These are phyloP conservation scores for Alternaria brassicae DNA, from an alignment of 2,329 filamentous ascomycete genomes.

Conservation along the genomic window DNA sequence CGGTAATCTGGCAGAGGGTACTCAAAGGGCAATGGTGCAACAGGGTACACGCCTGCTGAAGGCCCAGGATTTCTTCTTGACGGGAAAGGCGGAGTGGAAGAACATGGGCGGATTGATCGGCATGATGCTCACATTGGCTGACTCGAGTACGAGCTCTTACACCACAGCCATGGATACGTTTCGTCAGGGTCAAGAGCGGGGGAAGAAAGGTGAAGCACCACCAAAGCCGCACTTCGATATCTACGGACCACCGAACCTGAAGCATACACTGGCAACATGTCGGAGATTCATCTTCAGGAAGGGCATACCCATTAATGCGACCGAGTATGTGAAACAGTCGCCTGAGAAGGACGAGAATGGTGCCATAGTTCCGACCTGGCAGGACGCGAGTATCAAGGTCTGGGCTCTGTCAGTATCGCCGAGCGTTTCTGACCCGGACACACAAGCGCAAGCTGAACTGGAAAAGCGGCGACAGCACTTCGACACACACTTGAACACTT, in stretches of 20 bases:
- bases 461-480: conserved; percentile 32
- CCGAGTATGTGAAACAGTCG: conserved; percentile 64
- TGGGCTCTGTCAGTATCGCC: conserved; percentile 76
- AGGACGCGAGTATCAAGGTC: conserved; percentile 78
- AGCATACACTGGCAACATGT: conserved; percentile 80
- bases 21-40: conserved; percentile 77
- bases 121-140: conserved; percentile 82
- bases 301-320: conserved; percentile 73
- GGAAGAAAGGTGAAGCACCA: conserved; percentile 26
- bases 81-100: conserved; percentile 77
- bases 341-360: conserved; percentile 39
- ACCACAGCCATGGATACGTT: conserved; percentile 52
- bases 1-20: conserved; percentile 82
- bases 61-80: conserved; percentile 80
- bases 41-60: conserved; percentile 70
- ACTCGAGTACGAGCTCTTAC: conserved; percentile 61
- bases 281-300: conserved; percentile 87
- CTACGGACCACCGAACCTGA: conserved; percentile 81
- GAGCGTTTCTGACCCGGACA: conserved; percentile 5
- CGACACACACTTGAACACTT: conserved; percentile 38
- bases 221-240: conserved; percentile 57
- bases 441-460: conserved; percentile 26
- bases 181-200: conserved; percentile 28
- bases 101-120: conserved; percentile 84
- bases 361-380: conserved; percentile 68